These are phyloP conservation scores for Pseudozyma sp. DNA, from an alignment of 1,284 basidiomycete genomes.

Conservation along the genomic window DNA sequence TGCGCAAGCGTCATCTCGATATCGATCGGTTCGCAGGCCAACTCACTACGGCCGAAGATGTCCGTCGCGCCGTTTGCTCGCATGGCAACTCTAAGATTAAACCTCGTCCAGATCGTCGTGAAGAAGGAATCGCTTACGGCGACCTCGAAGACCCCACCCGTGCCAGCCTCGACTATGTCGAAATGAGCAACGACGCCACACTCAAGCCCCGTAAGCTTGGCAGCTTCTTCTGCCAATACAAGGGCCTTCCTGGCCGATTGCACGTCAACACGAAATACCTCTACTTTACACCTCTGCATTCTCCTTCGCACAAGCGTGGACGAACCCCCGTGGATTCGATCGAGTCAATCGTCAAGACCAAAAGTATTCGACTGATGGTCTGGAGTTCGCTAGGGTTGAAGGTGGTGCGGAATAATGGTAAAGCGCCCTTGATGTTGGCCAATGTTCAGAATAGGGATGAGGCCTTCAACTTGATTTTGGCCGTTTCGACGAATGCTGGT, in stretches of 20 bases:
- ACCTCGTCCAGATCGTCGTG: constrained; percentile 37
- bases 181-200: constrained; percentile 35
- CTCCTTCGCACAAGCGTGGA: constrained; percentile 49
- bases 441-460: constrained; percentile 66
- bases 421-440: constrained; percentile 54
- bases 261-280: constrained; percentile 60
- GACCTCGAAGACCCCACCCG: constrained; percentile 45
- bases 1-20: constrained; percentile 61
- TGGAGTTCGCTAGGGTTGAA: constrained; percentile 65
- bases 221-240: constrained; percentile 67
- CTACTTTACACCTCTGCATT: constrained; percentile 65
- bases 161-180: constrained; percentile 46
- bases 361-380: constrained; percentile 55
- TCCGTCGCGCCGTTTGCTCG: constrained; percentile 31
- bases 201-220: constrained; percentile 62
- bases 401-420: constrained; percentile 56
- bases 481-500: constrained; percentile 54
- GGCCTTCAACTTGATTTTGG: constrained; percentile 65
- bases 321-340: constrained; percentile 60
- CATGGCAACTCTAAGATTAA: constrained; percentile 20
- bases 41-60: constrained; percentile 29
- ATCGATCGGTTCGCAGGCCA: constrained; percentile 34
- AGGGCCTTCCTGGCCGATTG: constrained; percentile 64
- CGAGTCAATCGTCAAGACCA: constrained; percentile 64
- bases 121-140: constrained; percentile 46